A percentile compares a stretch with the other conserved stretches of the same genome.
Evolutionary conservation across 192 early-diverging fungal genomes (phyloP).

Genomic region (Physocladia obscura): DNA sequence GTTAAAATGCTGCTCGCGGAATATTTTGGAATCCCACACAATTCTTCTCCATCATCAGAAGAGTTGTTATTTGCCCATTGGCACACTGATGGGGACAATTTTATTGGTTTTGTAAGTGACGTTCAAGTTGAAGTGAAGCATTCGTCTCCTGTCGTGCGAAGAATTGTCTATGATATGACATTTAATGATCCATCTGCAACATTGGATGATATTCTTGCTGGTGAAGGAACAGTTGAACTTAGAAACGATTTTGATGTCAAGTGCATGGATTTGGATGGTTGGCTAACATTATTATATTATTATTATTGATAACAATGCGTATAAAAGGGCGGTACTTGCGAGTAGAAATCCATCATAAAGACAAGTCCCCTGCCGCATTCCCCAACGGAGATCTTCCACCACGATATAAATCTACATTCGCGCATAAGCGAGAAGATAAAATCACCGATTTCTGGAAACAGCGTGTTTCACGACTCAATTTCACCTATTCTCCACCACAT

Average conservation of each 20-base stretch:
- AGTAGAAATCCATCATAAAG: slow-evolving; percentile 20
- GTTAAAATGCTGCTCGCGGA: slow-evolving; percentile 15
- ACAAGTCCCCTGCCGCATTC: not conserved
- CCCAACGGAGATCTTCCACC: slow-evolving; percentile 33
- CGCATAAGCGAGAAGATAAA: slow-evolving; percentile 22
- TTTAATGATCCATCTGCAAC: slow-evolving; percentile 34
- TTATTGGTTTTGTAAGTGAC: slow-evolving; percentile 26
- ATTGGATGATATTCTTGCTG: slow-evolving; percentile 44
- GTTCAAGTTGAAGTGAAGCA: slow-evolving; percentile 25
- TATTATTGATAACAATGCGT: not conserved
- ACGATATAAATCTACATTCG: slow-evolving; percentile 32
- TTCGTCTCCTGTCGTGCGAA: not conserved
- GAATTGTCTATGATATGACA: slow-evolving; percentile 30
- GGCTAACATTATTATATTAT: not conserved
- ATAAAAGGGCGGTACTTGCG: slow-evolving; percentile 9
- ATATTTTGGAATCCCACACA: slow-evolving; percentile 9
- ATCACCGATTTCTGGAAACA: slow-evolving; percentile 31
- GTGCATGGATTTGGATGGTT: slow-evolving; percentile 33
- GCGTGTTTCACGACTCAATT: not conserved
- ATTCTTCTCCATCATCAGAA: not conserved
- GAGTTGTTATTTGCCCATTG: slow-evolving; percentile 34
- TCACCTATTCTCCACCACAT: slow-evolving; percentile 29
- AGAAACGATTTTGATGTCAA: slow-evolving; percentile 44
- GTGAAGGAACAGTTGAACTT: slow-evolving; percentile 39
- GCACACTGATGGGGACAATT: slow-evolving; percentile 51